Evolutionary conservation across 192 early-diverging fungal species (phyloP).

Genomic region (Fimicolochytrium jonesii): DNA sequence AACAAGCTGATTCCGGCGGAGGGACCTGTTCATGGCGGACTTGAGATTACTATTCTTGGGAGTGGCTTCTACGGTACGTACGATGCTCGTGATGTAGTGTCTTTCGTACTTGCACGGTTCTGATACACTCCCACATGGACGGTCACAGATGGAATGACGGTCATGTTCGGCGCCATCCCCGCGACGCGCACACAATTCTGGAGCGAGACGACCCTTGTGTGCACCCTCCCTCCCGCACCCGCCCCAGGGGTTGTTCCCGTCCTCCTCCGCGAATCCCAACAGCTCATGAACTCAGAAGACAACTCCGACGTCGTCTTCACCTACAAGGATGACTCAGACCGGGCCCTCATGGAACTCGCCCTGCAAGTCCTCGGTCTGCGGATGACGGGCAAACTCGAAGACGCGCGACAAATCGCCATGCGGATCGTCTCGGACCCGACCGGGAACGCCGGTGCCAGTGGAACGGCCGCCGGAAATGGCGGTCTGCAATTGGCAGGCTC

Average conservation of each 20-base stretch:
- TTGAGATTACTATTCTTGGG: slow-evolving; percentile 79
- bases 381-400: slow-evolving; percentile 74
- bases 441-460: slow-evolving; percentile 10
- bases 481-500: not conserved
- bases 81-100: too few species aligned
- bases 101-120: too few species aligned
- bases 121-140: too few species aligned
- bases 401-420: slow-evolving; percentile 71
- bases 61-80: slow-evolving; percentile 60
- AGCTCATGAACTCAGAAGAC: not conserved
- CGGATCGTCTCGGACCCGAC: slow-evolving; percentile 51
- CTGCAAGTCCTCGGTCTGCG: slow-evolving; percentile 83
- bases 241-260: slow-evolving; percentile 68
- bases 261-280: slow-evolving; percentile 18
- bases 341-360: slow-evolving; percentile 85
- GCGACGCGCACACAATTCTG: slow-evolving; percentile 74
- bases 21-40: slow-evolving; percentile 84
- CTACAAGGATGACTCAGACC: slow-evolving; percentile 71
- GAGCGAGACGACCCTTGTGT: slow-evolving; percentile 75
- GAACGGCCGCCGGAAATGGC: slow-evolving; percentile 4
- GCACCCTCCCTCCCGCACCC: slow-evolving; percentile 73
- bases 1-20: slow-evolving; percentile 73
- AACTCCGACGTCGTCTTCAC: slow-evolving; percentile 32
- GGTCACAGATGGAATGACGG: slow-evolving; percentile 59
- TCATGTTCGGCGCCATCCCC: slow-evolving; percentile 71